Percentiles rank a stretch among this genome's conserved stretches.
These are phyloP conservation scores for Dactylonectria macrodidyma DNA, from an alignment of 2,329 filamentous ascomycete genomes.

Conservation along the genomic window DNA sequence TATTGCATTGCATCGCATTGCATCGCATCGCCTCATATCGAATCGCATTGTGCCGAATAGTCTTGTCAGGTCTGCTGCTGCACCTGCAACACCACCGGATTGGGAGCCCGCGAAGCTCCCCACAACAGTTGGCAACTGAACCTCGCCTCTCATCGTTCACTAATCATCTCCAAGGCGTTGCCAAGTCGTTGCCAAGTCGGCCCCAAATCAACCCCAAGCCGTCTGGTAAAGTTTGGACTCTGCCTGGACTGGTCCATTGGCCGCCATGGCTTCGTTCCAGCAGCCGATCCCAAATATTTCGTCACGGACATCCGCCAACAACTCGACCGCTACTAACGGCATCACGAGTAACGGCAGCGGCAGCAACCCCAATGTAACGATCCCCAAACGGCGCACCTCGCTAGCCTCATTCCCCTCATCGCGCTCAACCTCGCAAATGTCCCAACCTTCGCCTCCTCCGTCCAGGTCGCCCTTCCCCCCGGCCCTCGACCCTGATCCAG, in stretches of 20 bases:
- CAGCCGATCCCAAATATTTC: constrained; percentile 59
- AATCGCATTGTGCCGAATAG: constrained; percentile 25
- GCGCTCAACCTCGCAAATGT: constrained; percentile 71
- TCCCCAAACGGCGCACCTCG: constrained; percentile 64
- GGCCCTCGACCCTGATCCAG: constrained; percentile 66
- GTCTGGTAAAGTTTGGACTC: constrained; percentile 30
- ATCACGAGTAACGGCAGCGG: constrained; percentile 53
- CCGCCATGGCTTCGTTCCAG: constrained; percentile 46
- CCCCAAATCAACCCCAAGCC: background rate
- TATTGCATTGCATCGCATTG: constrained; percentile 40
- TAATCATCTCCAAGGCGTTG: too few relatives aligned
- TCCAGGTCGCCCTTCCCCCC: constrained; percentile 69
- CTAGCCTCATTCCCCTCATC: constrained; percentile 76
- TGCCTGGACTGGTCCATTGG: constrained; percentile 33
- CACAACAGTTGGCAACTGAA: constrained; percentile 29
- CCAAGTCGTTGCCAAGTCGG: too few relatives aligned
- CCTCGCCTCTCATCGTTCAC: constrained; percentile 9
- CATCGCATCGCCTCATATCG: constrained; percentile 6
- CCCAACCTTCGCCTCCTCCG: constrained; percentile 66
- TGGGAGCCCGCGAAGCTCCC: constrained; percentile 40
- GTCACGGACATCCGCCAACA: constrained; percentile 51
- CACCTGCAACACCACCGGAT: constrained; percentile 39
- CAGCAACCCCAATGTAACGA: constrained; percentile 52
- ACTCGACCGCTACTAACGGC: constrained; percentile 48
- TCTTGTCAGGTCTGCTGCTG: constrained; percentile 33